phyloP scores from a whole-genome alignment of 106 monocot genomes.

The Allium fistulosum region DNA sequence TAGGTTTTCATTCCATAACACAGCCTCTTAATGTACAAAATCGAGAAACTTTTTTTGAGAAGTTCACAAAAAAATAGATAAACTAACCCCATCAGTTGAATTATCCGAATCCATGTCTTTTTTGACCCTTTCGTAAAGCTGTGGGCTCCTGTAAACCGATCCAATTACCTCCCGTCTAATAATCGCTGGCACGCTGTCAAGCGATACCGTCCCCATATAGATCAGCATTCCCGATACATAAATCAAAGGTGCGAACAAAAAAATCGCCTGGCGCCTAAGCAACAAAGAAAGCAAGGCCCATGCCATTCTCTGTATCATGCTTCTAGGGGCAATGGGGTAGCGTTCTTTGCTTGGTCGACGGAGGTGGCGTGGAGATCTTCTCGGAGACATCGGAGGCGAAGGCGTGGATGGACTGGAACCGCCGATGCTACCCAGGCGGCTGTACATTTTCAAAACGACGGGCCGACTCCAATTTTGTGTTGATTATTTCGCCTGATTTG shows the following conservation, averaged over 20 bases:
- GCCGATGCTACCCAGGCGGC: slow-evolving; percentile 39
- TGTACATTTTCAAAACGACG: slow-evolving; percentile 12
- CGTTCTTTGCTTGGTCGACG: slow-evolving; percentile 11
- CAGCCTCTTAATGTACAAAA: background rate
- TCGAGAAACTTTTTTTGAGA: background rate
- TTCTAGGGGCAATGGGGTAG: slow-evolving; percentile 4
- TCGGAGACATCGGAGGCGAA: slow-evolving; percentile 59
- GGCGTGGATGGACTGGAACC: slow-evolving; percentile 27
- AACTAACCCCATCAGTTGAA: slow-evolving; percentile 58
- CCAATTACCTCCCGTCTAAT: slow-evolving; percentile 52
- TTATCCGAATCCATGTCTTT: slow-evolving; percentile 75
- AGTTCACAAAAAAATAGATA: background rate
- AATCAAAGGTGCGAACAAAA: slow-evolving; percentile 85
- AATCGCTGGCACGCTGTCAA: slow-evolving; percentile 67
- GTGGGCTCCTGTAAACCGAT: slow-evolving; percentile 79
- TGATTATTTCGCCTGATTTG: background rate
- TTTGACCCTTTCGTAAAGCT: slow-evolving; percentile 58
- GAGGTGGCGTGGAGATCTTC: slow-evolving; percentile 28
- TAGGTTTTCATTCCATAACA: slow-evolving; percentile 2
- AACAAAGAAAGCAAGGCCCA: slow-evolving; percentile 54
- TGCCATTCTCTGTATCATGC: slow-evolving; percentile 34
- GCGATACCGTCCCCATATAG: slow-evolving; percentile 83
- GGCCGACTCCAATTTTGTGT: too few species aligned
- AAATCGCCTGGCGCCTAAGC: slow-evolving; percentile 73
- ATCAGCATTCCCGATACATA: slow-evolving; percentile 83